Base-by-base conservation (phyloP, 129 eudicot species). In the Artemisia argyi region DNA sequence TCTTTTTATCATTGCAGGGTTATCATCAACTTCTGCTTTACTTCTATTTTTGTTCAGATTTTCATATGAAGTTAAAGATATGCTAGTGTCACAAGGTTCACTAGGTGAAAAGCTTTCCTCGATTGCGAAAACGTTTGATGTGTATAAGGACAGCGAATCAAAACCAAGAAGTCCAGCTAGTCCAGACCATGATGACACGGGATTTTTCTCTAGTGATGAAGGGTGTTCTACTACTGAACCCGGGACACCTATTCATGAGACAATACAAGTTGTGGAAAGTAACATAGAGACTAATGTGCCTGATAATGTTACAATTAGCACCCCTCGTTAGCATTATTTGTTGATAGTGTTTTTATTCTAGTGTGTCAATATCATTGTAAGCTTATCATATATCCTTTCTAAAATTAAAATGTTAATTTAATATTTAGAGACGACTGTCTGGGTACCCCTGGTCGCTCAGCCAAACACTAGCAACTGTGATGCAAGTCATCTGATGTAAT, bases 11-110 rank as follows among this genome's bases (percentile, higher is more conserved):
- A 68, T 68, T 52, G 62, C 73, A 16, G 61, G 61, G 1, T n/a
- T 51, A 52, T 68, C 73, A 28, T 68, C 61, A 26, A 68, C 73
- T 42, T 68, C 30, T 20, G 73, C 73, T 68, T 20, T 68, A 20
- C 26, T 68, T 0, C 2, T 68, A 14, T 68, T 68, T 44, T 26
- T 68, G 46, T 68, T 28, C 11, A 68, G 61, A 20, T 68, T 68
- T 52, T 68, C 19, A 44, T 20, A 68, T 26, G 26, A 68, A 68
- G 48, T 49, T 22, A 68, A 61, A 52, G 62, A 68, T 8, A 26
- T 30, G 22, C 3, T 68, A n/a, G 24, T 7, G 24, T 68, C 73
- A 30, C 11, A 68, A 68, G 73, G 55, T 68, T 68, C 73, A 28
- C 0, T 68, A 24, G n/a, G 50, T 13, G 60, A 68, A 68, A 68